Conservation (phyloP, 1,284 basidiomycete genomes). For the Rhodotorula sp. region DNA sequence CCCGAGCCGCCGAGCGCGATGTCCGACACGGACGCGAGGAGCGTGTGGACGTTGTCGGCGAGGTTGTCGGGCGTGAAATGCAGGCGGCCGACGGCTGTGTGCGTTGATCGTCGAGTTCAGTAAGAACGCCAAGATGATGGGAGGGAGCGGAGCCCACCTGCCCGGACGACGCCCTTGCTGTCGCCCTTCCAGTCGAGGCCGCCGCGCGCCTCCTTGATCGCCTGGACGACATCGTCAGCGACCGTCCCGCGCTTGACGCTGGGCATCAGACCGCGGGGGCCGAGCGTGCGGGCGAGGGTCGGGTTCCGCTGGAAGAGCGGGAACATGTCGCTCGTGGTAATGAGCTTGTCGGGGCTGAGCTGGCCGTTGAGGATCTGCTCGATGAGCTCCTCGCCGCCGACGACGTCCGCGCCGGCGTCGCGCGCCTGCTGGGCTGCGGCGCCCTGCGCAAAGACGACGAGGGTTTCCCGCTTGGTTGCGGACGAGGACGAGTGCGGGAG, state of each 20-base stretch:
- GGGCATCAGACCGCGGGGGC: conserved; percentile 94
- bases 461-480: conserved; percentile 63
- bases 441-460: conserved; percentile 86
- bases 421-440: conserved; percentile 67
- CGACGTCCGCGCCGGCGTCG: conserved; percentile 77
- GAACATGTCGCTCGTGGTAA: conserved; percentile 79
- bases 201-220: conserved; percentile 76
- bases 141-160: conserved; percentile 45
- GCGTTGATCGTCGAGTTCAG: not conserved
- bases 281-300: conserved; percentile 81
- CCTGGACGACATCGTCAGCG: conserved; percentile 77
- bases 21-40: conserved; percentile 40
- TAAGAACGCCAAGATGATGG: not conserved
- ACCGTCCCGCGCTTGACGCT: conserved; percentile 92
- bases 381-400: conserved; percentile 81
- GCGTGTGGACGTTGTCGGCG: conserved; percentile 43
- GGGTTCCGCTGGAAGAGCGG: conserved; percentile 68
- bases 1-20: conserved; percentile 40
- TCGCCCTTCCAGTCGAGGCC: conserved; percentile 93
- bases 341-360: conserved; percentile 72
- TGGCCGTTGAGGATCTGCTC: conserved; percentile 72
- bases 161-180: conserved; percentile 78
- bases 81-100: conserved; percentile 26
- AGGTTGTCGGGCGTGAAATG: conserved; percentile 35
- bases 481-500: conserved; percentile 72